Evolutionary conservation across 139 green algal genomes (phyloP).

Genomic region (Asterochloris sp.): DNA sequence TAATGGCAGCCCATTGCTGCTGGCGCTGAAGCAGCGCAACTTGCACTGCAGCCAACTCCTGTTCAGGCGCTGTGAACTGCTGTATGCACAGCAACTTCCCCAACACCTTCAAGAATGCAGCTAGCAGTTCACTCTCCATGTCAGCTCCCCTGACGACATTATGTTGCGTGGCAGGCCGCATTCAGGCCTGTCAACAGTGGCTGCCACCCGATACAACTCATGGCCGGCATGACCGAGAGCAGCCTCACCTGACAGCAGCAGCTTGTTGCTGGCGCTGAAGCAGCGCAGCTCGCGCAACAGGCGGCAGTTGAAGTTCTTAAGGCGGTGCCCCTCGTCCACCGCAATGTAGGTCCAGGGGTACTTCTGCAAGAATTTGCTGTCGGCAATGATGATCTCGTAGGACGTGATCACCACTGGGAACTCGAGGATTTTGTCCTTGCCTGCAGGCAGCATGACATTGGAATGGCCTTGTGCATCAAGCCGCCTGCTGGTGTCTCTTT

Average conservation of each 20-base stretch:
- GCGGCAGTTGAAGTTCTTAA: slow-evolving; percentile 97
- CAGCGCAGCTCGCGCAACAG: slow-evolving; percentile 86
- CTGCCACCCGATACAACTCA: no score
- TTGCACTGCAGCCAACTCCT: slow-evolving; percentile 72
- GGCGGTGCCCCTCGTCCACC: slow-evolving; percentile 93
- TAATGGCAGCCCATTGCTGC: slow-evolving; percentile 92
- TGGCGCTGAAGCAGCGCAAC: slow-evolving; percentile 66
- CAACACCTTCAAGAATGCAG: no score
- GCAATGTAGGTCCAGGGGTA: slow-evolving; percentile 87
- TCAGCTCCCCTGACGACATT: no score
- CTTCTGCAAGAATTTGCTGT: slow-evolving; percentile 74
- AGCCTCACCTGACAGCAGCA: slow-evolving; percentile 88
- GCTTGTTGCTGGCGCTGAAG: slow-evolving; percentile 74
- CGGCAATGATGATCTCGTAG: slow-evolving; percentile 93
- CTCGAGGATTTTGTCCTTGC: background rate
- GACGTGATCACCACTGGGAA: slow-evolving; percentile 93
- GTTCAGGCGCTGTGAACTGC: no score
- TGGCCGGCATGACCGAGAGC: no score
- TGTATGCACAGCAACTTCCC: no score
- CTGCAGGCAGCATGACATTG: background rate
- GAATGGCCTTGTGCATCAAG: background rate
- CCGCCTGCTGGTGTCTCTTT: no score
- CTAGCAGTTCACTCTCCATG: no score
- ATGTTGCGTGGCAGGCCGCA: no score
- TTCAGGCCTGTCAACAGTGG: no score